Evolutionary conservation across 208 protist species (phyloP), one percentile per base, ranked within the genome.

Genomic region (Entamoeba histolytica): DNA sequence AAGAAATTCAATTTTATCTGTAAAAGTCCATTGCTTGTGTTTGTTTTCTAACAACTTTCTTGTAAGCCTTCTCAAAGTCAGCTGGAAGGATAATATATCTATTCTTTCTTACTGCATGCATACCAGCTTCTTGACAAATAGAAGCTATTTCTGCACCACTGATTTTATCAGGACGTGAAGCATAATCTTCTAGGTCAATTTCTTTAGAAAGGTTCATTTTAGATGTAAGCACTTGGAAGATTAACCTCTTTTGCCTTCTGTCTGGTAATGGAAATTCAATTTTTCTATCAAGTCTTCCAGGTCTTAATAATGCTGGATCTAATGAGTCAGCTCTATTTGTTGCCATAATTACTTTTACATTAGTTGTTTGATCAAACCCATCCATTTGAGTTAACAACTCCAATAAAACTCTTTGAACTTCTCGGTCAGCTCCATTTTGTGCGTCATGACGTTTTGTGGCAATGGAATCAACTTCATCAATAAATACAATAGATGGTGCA

Each of bases 81-180:
- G 23, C 28, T 12, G 47, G 51, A 3, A 91, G 10, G 1, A 93
- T 50, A 51, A 99, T 98, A 96, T 99, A 99, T 91, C 99, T 95
- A 94, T 99, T 99, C 94, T 99, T 99, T 92, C 99, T 97, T 49
- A 99, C 98, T 7, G 99, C 99, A 91, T 99, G 98, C 98, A 99
- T 99, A 93, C 99, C 99, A 23, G 97, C 98, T 95, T 98, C 97
- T 95, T 95, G 98, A 95, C 98, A 99, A 95, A 99, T 99, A 28
- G 98, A 96, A 39, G 98, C 95, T 93, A 99, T 99, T 92, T 99
- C 98, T 1, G 99, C 99, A 35, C 98, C 98, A 93, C 95, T 97
- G 8, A 99, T 95, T 96, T 99, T 99, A 95, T 99, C 98, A 15
- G 98, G 98, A 28, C 98, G 97, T 17, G 97, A 97, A 5, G 99